Evolutionary conservation across 768 basidiomycete genomes (phyloP), one percentile per base, ranked within the genome.

Genomic region (Hericium rajendrae): DNA sequence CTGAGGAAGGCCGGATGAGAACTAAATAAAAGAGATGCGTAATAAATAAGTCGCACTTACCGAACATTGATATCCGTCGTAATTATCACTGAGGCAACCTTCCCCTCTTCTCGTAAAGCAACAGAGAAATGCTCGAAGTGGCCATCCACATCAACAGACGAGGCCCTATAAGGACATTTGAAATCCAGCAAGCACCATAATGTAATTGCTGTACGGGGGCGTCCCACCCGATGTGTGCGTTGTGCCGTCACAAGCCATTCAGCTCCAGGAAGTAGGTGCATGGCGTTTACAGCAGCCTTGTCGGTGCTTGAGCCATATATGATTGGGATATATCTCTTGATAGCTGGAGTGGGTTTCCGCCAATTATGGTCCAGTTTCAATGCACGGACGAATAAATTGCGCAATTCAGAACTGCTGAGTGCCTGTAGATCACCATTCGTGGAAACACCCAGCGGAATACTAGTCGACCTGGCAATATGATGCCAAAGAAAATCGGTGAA

Each of bases 401-500:
- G 78, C 57, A 83, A 66, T 55, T 74, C 66, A 20, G 66, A 51
- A 20, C 71, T 75, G 1, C 76, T 64, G 8, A 82, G 68, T 6
- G 70, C 55, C n/a, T 60, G 56, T 8, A 71, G 60, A 55, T 68
- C 62, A 13, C 57, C 61, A 51, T 74, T 69, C 15, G 63, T 58
- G 28, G 76, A 73, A 0, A 78, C 63, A 64, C 81, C 76, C 32
- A 75, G 49, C 3, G 77, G 74, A 37, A 78, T 59, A 38, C 71
- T 71, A 57, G 70, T 65, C 20, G 58, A 26, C 10, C 58, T 51
- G 28, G 56, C 48, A 55, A 79, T 61, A 38, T 73, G 72, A 67
- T 79, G 82, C 81, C 82, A 84, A 40, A 81, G 66, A 65, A 81
- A 81, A 64, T 85, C 78, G 41, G 67, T 67, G 51, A 72, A 73